These are phyloP conservation scores for Gossypium herbaceum DNA, from an alignment of 345 rosid species.

Conservation along the genomic window DNA sequence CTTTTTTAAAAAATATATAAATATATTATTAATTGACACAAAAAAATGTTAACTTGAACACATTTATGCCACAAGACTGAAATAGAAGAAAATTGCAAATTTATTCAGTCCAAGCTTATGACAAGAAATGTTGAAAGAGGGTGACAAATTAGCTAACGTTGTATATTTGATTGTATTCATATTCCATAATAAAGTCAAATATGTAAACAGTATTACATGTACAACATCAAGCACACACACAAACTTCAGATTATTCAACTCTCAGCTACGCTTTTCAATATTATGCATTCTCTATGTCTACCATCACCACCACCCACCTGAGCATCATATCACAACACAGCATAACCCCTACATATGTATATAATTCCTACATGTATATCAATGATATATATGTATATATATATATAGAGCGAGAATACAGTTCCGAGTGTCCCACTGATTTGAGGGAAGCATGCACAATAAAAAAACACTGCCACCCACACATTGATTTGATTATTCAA, in stretches of 20 bases:
- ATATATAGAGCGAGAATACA: background rate
- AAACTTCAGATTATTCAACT: background rate
- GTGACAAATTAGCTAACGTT: background rate
- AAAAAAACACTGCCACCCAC: background rate
- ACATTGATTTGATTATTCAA: constrained; percentile 12
- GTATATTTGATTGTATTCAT: background rate
- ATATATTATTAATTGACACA: no score
- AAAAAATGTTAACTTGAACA: no score
- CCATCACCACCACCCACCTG: background rate
- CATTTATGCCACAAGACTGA: no score
- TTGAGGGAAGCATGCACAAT: background rate
- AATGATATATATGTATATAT: no score
- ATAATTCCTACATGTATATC: background rate
- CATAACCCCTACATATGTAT: background rate
- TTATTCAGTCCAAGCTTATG: no score
- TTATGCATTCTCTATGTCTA: background rate
- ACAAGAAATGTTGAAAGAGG: no score
- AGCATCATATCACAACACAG: background rate
- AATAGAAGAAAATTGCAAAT: no score
- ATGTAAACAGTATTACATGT: background rate
- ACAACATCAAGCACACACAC: background rate
- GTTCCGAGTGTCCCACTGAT: background rate
- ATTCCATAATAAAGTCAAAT: background rate
- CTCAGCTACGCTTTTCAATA: background rate
- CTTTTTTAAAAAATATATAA: no score